Evolutionary conservation across 2,329 filamentous ascomycete species (phyloP).

Genomic region (Xylariaceae sp.): DNA sequence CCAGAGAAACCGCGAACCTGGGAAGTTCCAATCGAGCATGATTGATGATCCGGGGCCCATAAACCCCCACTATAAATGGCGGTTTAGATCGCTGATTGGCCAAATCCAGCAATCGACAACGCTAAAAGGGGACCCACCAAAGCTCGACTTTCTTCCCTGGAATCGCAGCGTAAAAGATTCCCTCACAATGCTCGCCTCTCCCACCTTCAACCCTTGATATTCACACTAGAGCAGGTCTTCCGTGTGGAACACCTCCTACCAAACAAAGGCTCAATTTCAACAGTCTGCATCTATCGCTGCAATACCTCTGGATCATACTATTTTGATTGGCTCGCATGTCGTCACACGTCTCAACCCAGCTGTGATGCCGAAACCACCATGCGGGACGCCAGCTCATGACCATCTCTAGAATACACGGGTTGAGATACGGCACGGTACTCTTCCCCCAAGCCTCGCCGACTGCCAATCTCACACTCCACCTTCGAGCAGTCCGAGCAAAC

Average conservation of each 20-base stretch:
- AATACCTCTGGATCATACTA: slow-evolving; percentile 1
- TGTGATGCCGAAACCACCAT: slow-evolving; percentile 34
- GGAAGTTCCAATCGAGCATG: too few species aligned
- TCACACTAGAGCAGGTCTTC: too few species aligned
- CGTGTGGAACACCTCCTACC: too few species aligned
- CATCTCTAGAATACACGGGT: slow-evolving; percentile 54
- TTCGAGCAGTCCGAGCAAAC: slow-evolving; percentile 14
- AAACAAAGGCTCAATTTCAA: too few species aligned
- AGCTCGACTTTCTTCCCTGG: neutral
- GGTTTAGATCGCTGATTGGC: slow-evolving; percentile 8
- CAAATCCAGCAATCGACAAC: neutral
- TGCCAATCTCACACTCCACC: slow-evolving; percentile 21
- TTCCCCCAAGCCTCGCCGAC: slow-evolving; percentile 39
- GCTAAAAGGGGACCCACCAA: slow-evolving; percentile 7
- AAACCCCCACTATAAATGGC: slow-evolving; percentile 14
- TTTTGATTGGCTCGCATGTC: slow-evolving; percentile 7
- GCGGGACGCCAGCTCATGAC: slow-evolving; percentile 52
- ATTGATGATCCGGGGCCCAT: slow-evolving; percentile 2
- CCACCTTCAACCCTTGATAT: too few species aligned
- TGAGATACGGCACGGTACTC: slow-evolving; percentile 53
- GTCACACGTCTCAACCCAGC: slow-evolving; percentile 23
- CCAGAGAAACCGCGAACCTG: slow-evolving; percentile 2
- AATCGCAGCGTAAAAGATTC: neutral
- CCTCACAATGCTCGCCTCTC: too few species aligned
- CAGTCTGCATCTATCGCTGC: neutral